A percentile compares a stretch with the other conserved stretches of the same genome.
Evolutionary conservation across 371 early-diverging fungal genomes (phyloP).

Genomic region (Rhizopus stolonifer): DNA sequence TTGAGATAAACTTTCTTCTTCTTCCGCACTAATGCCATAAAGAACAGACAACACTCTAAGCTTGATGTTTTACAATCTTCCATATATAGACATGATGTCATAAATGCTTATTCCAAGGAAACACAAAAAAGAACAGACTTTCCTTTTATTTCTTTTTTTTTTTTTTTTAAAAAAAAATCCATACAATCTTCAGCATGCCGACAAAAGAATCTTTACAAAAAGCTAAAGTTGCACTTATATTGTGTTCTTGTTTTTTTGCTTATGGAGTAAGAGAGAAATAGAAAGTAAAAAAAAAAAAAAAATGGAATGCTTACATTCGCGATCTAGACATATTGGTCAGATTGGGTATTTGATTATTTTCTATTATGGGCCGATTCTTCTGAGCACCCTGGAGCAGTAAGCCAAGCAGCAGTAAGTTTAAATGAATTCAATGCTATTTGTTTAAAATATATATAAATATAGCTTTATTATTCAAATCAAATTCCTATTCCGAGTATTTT

Average conservation of each 20-base stretch:
- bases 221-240: slow-evolving; percentile 39
- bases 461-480: slow-evolving; percentile 46
- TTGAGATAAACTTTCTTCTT: too few species aligned
- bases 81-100: too few species aligned
- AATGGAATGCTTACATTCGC: neutral
- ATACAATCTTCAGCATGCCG: neutral
- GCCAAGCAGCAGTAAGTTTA: slow-evolving; percentile 36
- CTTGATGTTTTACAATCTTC: too few species aligned
- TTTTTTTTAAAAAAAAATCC: too few species aligned
- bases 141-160: too few species aligned
- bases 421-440: neutral
- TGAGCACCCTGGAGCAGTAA: slow-evolving; percentile 37
- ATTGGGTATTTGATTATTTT: slow-evolving; percentile 50
- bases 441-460: neutral
- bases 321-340: slow-evolving; percentile 45
- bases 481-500: slow-evolving; percentile 38
- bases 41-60: too few species aligned
- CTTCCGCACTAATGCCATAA: too few species aligned
- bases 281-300: neutral
- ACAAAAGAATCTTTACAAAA: slow-evolving; percentile 35
- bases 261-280: slow-evolving; percentile 34
- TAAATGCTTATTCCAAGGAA: too few species aligned
- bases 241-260: slow-evolving; percentile 50
- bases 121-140: too few species aligned
- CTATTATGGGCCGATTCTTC: slow-evolving; percentile 40